phyloP scores from a whole-genome alignment of 148 eudicot genomes.

The Amaranthus hypochondriacus region DNA sequence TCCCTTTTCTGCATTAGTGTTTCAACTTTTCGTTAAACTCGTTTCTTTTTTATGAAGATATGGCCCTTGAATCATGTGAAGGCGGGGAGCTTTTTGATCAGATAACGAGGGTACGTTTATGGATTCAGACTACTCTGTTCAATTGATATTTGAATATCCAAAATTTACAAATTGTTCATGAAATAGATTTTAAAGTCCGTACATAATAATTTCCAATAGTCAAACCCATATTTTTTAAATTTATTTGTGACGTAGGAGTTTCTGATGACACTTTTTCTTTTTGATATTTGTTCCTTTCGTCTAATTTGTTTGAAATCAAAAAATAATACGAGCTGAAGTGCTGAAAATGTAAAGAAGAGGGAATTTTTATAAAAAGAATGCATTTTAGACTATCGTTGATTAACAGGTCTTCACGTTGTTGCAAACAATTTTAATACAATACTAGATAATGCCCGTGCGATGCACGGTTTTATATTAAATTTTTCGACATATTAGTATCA shows the following conservation, averaged over 20 bases:
- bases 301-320: too few species aligned
- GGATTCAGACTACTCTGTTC: not conserved
- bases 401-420: too few species aligned
- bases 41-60: conserved; percentile 50
- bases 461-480: too few species aligned
- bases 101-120: conserved; percentile 80
- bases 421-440: too few species aligned
- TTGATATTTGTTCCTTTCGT: not conserved
- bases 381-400: too few species aligned
- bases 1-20: not conserved
- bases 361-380: too few species aligned
- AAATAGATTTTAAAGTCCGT: not conserved
- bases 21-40: not conserved
- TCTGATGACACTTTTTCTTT: not conserved
- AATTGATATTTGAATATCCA: not conserved
- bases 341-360: too few species aligned
- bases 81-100: conserved; percentile 99
- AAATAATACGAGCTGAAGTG: too few species aligned
- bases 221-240: not conserved
- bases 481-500: too few species aligned
- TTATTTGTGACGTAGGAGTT: not conserved
- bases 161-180: not conserved
- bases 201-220: not conserved
- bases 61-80: conserved; percentile 98
- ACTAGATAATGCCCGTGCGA: too few species aligned